Base-by-base conservation (phyloP, 1,284 basidiomycete species). In the Ganoderma lingzhi region DNA sequence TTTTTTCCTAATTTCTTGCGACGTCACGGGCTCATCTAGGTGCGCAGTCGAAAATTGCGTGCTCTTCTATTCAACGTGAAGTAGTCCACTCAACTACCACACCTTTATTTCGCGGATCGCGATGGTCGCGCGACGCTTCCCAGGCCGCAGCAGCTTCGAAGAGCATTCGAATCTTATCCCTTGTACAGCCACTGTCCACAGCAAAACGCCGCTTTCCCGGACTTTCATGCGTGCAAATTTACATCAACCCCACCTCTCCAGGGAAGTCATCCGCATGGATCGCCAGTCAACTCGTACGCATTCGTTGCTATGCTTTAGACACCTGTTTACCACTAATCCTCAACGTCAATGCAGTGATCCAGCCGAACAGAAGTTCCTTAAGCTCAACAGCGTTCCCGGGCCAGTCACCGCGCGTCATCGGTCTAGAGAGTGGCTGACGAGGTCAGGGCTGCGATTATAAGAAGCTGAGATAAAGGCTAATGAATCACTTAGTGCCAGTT, bases 31-130 rank as follows among this genome's bases (percentile, higher is more conserved):
- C 48, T 51, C 48, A 51, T 51, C 48, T 51, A 41, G 6, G 28
- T 51, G 48, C 48, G 48, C 48, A 51, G 48, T 51, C 48, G 48
- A 28, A 28, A 28, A 51, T 51, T 14, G 48, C 48, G 48, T 51
- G 23, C 48, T 28, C 48, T 51, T 28, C 48, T 23, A 28, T 51
- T 51, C 23, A 51, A n/a, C 8, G 45, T 48, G n/a, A 48, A 28
- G 48, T 14, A 2, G 23, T 51, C 23, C 48, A 12, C 48, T 51
- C 48, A 51, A 51, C 28, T 23, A 51, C 48, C 23, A 51, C 23
- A 51, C 48, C 23, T 51, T 23, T 12, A 51, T 51, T 51, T 51
- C 48, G 23, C 48, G 23, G 48, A 23, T 51, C 48, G 23, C 48
- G 48, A 51, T 3, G 23, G 23, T 51, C 48, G 48, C 48, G 23